Percentiles rank a stretch among this genome's conserved stretches.
phyloP scores from a whole-genome alignment of 1,139 yeast genomes.

The Wickerhamomyces sp. region DNA sequence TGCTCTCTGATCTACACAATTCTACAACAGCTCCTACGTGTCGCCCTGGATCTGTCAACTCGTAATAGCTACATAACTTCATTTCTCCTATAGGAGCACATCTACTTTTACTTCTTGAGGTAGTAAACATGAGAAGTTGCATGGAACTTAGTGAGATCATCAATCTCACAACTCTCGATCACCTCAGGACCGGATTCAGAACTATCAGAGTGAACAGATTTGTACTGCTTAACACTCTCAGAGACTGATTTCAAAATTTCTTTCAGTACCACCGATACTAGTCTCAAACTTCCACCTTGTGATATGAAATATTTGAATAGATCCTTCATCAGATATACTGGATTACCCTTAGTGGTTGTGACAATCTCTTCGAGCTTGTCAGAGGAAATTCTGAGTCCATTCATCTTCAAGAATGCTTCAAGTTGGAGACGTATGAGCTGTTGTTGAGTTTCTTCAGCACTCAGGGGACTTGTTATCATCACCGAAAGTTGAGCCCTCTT shows the following conservation, averaged over 20 bases:
- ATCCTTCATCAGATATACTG: constrained; percentile 31
- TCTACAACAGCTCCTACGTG: too few species aligned
- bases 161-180: constrained; percentile 1
- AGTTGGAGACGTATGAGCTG: constrained; percentile 34
- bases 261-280: constrained; percentile 29
- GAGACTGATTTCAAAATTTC: constrained; percentile 26
- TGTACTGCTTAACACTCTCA: constrained; percentile 7
- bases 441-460: constrained; percentile 29
- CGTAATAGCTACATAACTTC: too few species aligned
- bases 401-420: constrained; percentile 35
- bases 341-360: constrained; percentile 31
- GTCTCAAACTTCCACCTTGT: constrained; percentile 34
- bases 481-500: constrained; percentile 36
- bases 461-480: constrained; percentile 33
- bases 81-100: too few species aligned
- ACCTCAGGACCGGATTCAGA: neutral
- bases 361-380: constrained; percentile 34
- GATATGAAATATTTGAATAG: constrained; percentile 34
- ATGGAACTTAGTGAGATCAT: constrained; percentile 6
- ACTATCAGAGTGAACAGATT: neutral
- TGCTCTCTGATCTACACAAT: neutral
- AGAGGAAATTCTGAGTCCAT: constrained; percentile 38
- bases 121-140: neutral
- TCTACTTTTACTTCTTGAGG: too few species aligned
- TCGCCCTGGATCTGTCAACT: too few species aligned